These are phyloP conservation scores for Colletotrichum coccodes DNA, from an alignment of 2,329 filamentous ascomycete genomes.

Conservation along the genomic window DNA sequence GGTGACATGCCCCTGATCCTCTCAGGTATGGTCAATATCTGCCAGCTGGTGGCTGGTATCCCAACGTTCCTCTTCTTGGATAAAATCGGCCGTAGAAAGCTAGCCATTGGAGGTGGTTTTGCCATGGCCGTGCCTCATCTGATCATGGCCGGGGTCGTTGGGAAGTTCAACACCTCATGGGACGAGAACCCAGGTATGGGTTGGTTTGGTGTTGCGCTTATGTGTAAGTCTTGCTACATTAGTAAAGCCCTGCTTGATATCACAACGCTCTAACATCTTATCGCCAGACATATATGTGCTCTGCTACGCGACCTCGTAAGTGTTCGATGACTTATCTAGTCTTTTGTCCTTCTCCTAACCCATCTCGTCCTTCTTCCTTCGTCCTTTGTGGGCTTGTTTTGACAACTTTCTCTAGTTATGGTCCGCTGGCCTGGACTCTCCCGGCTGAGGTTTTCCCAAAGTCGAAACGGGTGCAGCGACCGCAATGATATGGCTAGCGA, in stretches of 20 bases:
- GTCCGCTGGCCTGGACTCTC: conserved; percentile 47
- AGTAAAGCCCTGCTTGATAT: too few species aligned
- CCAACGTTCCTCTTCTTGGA: conserved; percentile 42
- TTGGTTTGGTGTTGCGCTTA: conserved; percentile 12
- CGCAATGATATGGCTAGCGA: conserved; percentile 47
- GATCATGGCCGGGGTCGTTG: conserved; percentile 13
- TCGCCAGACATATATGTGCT: conserved; percentile 43
- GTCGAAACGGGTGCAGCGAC: conserved; percentile 44
- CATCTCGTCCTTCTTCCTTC: too few species aligned
- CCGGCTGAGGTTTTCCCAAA: conserved; percentile 48
- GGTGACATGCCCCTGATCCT: conserved; percentile 43
- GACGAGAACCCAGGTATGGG: conserved; percentile 8
- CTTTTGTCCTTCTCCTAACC: too few species aligned
- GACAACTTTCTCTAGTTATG: conserved; percentile 31
- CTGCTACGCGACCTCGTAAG: conserved; percentile 40
- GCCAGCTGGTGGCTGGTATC: conserved; percentile 43
- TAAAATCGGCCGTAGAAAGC: conserved; percentile 41
- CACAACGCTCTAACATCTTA: neutral
- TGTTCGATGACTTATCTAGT: too few species aligned
- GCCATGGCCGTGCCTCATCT: conserved; percentile 35
- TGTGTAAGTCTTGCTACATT: too few species aligned
- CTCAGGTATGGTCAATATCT: conserved; percentile 46
- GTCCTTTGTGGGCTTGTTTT: too few species aligned
- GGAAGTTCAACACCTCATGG: conserved; percentile 9
- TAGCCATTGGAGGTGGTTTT: conserved; percentile 43